Evolutionary conservation across 2,329 filamentous ascomycete genomes (phyloP).

Genomic region (Microcyclosporella mali): DNA sequence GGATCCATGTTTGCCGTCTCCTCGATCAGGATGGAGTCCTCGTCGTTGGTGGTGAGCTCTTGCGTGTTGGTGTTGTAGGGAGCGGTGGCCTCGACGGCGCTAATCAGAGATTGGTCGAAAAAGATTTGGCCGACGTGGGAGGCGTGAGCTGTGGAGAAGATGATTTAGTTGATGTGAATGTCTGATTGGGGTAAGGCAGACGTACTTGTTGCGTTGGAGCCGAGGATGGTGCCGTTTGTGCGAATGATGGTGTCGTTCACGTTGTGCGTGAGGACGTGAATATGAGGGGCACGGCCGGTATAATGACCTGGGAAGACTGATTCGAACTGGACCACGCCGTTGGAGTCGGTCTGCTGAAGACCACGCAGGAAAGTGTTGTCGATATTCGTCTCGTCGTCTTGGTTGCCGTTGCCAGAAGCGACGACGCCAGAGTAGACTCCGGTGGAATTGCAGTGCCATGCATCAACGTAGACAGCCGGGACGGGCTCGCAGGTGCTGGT

Average conservation of each 20-base stretch:
- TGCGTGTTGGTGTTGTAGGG: conserved; percentile 43
- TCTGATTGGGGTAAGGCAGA: no score
- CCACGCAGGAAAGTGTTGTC: conserved; percentile 38
- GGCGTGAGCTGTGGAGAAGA: conserved; percentile 37
- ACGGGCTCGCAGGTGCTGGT: conserved; percentile 39
- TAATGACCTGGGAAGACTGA: conserved; percentile 44
- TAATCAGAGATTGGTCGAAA: conserved; percentile 56
- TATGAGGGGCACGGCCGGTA: conserved; percentile 37
- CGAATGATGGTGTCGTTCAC: conserved; percentile 30
- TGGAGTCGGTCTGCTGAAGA: conserved; percentile 35
- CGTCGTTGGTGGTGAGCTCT: conserved; percentile 44
- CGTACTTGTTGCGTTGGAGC: conserved; percentile 4
- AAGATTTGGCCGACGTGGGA: conserved; percentile 60
- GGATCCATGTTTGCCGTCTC: conserved; percentile 49
- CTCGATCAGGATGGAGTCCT: conserved; percentile 46
- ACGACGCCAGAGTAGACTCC: conserved; percentile 40
- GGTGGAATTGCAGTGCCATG: conserved; percentile 41
- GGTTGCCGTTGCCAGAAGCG: conserved; percentile 32
- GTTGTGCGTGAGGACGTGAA: conserved; percentile 37
- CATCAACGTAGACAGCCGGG: conserved; percentile 39
- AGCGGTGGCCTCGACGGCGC: conserved; percentile 42
- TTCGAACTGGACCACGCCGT: conserved; percentile 40
- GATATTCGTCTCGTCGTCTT: conserved; percentile 26
- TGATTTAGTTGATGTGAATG: no score
- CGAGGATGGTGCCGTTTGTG: conserved; percentile 47